Base-by-base conservation (phyloP, 306 rosid species). In the Morella rubra region DNA sequence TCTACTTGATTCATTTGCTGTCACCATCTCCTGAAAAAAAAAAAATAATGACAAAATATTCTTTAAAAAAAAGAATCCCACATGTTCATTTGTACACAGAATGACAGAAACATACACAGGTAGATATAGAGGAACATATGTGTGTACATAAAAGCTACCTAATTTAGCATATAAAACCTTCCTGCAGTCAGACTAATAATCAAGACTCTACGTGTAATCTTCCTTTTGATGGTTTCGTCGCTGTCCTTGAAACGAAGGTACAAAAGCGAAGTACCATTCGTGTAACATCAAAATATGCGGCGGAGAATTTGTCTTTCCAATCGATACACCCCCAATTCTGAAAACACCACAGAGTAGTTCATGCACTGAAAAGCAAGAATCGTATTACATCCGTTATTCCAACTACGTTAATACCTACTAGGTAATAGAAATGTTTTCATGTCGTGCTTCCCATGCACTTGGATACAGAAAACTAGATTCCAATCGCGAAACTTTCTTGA, bases 21-120 rank as follows among this genome's bases (percentile, higher is more conserved):
- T 84, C 76, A 86, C 94, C 84, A 78, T 80, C 84, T 91, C 99
- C 99, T 93, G 87, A 72, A 81, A 76, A 71, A 60, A 65, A 82
- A 80, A 49, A 65, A 11, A 64, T 60, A 80, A 51, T 47, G 14
- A 71, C 72, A 16, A 45, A 19, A 71, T 44, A 49, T 55, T 56
- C 80, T 19, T 47, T 60, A 73, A 37, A 75, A 49, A n/a, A 60
- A 27, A 22, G 55, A 50, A 22, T 5, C 58, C 22, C 13, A 7
- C 14, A 67, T 59, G 44, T 27, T 56, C 67, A 64, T 53, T 41
- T 69, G 53, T 44, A 44, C 42, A 62, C 20, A 37, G 68, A 11
- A 68, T 56, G 19, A 52, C 24, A 55, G 11, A 18, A 5, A 51
- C 56, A 51, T 2, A 32, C 37, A 32, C 37, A 32, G 37, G 37